A percentile compares a stretch with the other conserved stretches of the same genome.
These are phyloP conservation scores for Xylariaceae sp. DNA, from an alignment of 2,329 filamentous ascomycete species.

Conservation along the genomic window DNA sequence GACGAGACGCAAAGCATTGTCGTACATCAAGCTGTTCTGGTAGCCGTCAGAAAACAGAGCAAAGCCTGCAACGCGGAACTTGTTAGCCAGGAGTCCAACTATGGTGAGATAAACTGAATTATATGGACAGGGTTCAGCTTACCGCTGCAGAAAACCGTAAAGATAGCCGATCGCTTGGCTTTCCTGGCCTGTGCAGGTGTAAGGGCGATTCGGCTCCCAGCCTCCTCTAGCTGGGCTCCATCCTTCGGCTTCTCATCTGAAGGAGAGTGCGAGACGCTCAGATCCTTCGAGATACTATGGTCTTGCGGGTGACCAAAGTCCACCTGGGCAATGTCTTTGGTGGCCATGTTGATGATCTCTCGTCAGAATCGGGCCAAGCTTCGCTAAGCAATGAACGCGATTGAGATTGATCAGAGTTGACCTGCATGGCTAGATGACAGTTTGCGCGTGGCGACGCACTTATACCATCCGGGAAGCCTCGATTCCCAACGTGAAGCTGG, in stretches of 20 bases:
- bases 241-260: slow-evolving; percentile 1
- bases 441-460: no score
- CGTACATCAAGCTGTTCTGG: slow-evolving; percentile 14
- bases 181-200: background rate
- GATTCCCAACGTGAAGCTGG: no score
- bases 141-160: slow-evolving; percentile 12
- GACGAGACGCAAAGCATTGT: background rate
- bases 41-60: slow-evolving; percentile 13
- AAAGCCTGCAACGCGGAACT: background rate
- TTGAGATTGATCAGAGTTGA: background rate
- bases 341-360: background rate
- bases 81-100: background rate
- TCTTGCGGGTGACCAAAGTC: slow-evolving; percentile 1
- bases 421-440: no score
- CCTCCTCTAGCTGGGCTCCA: slow-evolving; percentile 1
- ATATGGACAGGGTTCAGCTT: background rate
- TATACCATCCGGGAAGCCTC: no score
- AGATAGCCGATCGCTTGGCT: slow-evolving; percentile 6
- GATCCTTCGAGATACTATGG: background rate
- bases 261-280: background rate
- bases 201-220: background rate
- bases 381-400: background rate
- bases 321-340: background rate
- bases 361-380: no score
- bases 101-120: background rate